Base-by-base conservation (phyloP, 1,139 yeast genomes). In the Saccharomyces hybrid region DNA sequence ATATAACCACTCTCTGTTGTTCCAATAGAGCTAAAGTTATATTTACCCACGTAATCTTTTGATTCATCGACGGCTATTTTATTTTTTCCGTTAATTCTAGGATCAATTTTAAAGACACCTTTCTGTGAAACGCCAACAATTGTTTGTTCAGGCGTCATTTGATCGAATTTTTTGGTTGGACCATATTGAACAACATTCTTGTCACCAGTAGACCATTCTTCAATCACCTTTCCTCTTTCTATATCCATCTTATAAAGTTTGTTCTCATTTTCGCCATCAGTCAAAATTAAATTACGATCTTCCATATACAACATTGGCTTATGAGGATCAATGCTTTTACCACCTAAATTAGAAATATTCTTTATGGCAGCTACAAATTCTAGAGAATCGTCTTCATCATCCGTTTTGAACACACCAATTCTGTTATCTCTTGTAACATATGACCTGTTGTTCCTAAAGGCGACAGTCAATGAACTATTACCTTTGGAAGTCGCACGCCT, bases 391-490 rank as follows among this genome's bases (percentile, higher is more conserved):
- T 78, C 78, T 28, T 74, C 75, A 11, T 75, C 79, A 31, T 77
- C 77, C 28, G 83, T 80, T 63, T 78, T 83, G 71, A 88, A 88
- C 5, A 90, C 91, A 25, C 96, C 96, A 53, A 90, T 75, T 61
- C 81, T 82, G 67, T 88, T 75, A 7, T 91, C 96, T 60, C 95
- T 80, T 0, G 86, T 83, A 31, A 90, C 93, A 67, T 79, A 90
- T 0, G 95, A 78, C 41, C 95, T 76, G 64, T 87, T 84, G 59
- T 83, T 83, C 53, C 79, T 78, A 58, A 74, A 80, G 0, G 96
- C 93, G 16, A 88, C 83, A 0, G 87, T 83, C 60, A 90, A 75
- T 31, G 81, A 82, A 52, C 82, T 78, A 32, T 60, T 77, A 74
- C 53, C 76, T 73, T 25, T 71, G 69, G 53, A 66, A 61, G 49